A percentile compares a stretch with the other conserved stretches of the same genome.
These are phyloP conservation scores for Candida oleophila DNA, from an alignment of 805 yeast genomes.

Conservation along the genomic window DNA sequence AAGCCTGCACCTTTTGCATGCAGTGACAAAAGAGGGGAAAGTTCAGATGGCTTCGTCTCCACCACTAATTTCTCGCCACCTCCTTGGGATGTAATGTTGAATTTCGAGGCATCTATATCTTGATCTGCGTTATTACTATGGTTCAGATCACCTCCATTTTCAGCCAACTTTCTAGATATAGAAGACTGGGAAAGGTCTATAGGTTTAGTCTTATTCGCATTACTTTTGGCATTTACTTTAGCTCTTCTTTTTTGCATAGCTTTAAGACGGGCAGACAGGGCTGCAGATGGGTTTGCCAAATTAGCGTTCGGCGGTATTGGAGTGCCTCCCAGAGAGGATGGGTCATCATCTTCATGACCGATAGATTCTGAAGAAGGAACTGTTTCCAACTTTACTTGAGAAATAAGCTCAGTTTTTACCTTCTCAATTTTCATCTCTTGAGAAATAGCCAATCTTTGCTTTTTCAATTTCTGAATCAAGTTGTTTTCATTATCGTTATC, in stretches of 20 bases:
- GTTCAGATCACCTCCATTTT: constrained; percentile 29
- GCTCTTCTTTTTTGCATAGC: constrained; percentile 95
- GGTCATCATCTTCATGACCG: neutral
- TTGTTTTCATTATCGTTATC: constrained; percentile 8
- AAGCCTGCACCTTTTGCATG: constrained; percentile 70
- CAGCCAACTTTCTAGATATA: constrained; percentile 53
- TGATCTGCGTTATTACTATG: constrained; percentile 33
- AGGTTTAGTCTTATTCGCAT: constrained; percentile 43
- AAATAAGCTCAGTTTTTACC: constrained; percentile 21
- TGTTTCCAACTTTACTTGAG: constrained; percentile 8
- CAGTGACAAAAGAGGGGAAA: constrained; percentile 66
- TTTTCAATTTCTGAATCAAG: constrained; percentile 2
- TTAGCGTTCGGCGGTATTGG: constrained; percentile 21
- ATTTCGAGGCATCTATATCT: constrained; percentile 31
- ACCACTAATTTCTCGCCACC: constrained; percentile 82
- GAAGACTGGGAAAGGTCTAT: constrained; percentile 74
- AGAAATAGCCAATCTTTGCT: constrained; percentile 1
- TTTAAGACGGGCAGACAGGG: constrained; percentile 72
- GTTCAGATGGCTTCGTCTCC: constrained; percentile 67
- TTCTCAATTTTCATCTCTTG: constrained; percentile 4
- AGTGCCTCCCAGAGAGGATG: constrained; percentile 8
- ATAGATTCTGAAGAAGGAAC: constrained; percentile 11
- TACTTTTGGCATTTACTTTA: constrained; percentile 61
- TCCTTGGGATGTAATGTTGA: constrained; percentile 73
- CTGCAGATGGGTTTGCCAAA: no score